Percentiles rank a stretch among this genome's conserved stretches.
Conservation (phyloP, 2,329 filamentous ascomycete species). For the Aspergillus viridinutans region DNA sequence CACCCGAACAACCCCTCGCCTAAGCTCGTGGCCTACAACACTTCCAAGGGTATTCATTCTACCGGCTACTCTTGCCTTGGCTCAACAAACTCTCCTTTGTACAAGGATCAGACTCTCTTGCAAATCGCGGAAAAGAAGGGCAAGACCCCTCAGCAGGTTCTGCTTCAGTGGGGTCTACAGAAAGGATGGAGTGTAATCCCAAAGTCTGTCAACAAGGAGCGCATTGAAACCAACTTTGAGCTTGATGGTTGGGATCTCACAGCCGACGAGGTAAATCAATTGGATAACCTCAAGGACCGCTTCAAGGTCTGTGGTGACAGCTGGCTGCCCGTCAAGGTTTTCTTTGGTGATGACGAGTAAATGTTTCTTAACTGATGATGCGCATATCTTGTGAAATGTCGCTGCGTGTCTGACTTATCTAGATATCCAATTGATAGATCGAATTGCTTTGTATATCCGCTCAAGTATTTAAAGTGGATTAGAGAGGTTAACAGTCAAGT, state of each 20-base stretch:
- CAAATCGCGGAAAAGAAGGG: constrained; percentile 53
- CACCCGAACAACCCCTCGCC: constrained; percentile 69
- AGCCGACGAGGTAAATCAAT: constrained; percentile 64
- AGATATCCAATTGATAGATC: constrained; percentile 5
- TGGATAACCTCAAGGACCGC: constrained; percentile 65
- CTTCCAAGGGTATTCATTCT: constrained; percentile 51
- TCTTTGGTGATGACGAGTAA: constrained; percentile 79
- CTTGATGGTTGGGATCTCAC: constrained; percentile 70
- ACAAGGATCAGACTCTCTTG: constrained; percentile 50
- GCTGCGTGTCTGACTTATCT: constrained; percentile 16
- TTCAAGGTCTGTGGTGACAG: constrained; percentile 78
- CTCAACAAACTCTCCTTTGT: constrained; percentile 52
- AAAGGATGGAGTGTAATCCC: constrained; percentile 81
- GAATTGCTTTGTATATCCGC: neutral
- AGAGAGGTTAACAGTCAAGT: too few species aligned
- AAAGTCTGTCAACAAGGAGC: constrained; percentile 70
- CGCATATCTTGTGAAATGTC: constrained; percentile 17
- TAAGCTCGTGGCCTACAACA: constrained; percentile 48
- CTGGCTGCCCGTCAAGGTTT: constrained; percentile 71
- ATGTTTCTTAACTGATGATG: constrained; percentile 14
- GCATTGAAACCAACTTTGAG: constrained; percentile 74
- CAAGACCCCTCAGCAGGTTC: constrained; percentile 53
- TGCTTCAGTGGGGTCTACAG: constrained; percentile 70
- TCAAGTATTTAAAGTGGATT: neutral
- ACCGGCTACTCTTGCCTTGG: constrained; percentile 56